Conservation (phyloP, 2,329 filamentous ascomycete species). For the Didymellaceae sp. region DNA sequence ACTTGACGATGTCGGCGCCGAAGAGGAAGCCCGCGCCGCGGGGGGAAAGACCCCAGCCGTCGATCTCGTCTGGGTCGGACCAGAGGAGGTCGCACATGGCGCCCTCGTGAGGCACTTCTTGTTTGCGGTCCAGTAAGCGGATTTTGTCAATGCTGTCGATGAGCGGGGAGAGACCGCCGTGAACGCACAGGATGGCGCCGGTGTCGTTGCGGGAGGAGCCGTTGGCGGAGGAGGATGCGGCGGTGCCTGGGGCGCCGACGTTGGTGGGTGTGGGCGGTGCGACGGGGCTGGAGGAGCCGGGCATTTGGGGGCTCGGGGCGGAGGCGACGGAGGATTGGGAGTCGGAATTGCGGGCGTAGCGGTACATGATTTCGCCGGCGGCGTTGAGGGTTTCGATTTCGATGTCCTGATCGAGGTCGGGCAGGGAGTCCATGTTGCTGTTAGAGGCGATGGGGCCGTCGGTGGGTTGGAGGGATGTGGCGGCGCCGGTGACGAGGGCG, state of each 20-base stretch:
- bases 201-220: constrained; percentile 61
- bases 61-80: constrained; percentile 98
- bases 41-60: constrained; percentile 93
- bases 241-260: constrained; percentile 78
- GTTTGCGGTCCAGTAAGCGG: constrained; percentile 86
- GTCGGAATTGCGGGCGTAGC: constrained; percentile 63
- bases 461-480: constrained; percentile 68
- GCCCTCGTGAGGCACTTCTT: constrained; percentile 97
- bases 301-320: constrained; percentile 37
- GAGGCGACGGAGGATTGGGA: constrained; percentile 47
- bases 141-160: constrained; percentile 97
- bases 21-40: constrained; percentile 96
- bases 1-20: constrained; percentile 91
- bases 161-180: constrained; percentile 88
- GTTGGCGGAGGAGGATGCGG: constrained; percentile 73
- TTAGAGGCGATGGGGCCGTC: constrained; percentile 59
- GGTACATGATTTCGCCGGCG: constrained; percentile 77
- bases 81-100: constrained; percentile 98
- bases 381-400: constrained; percentile 95
- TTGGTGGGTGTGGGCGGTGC: constrained; percentile 54
- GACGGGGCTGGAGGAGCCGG: constrained; percentile 43
- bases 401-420: constrained; percentile 70
- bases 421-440: constrained; percentile 57
- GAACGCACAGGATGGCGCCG: constrained; percentile 86
- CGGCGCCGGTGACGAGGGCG: constrained; percentile 87